These are phyloP conservation scores for Primulina tabacum DNA, from an alignment of 257 asterid species.

Conservation along the genomic window DNA sequence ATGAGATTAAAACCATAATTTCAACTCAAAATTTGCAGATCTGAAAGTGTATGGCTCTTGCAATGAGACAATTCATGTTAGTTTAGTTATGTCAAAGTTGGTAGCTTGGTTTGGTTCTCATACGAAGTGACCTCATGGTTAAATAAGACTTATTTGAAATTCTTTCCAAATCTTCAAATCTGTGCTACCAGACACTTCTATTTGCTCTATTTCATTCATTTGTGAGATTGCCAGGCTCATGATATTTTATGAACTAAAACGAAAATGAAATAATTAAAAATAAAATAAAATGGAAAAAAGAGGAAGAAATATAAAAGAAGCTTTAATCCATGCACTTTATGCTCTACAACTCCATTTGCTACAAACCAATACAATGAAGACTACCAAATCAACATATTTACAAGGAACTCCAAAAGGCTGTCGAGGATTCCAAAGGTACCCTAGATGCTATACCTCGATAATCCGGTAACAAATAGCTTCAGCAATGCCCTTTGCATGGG, in stretches of 20 bases:
- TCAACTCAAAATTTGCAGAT: slow-evolving; percentile 3
- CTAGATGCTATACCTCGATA: slow-evolving; percentile 70
- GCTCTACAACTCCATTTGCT: slow-evolving; percentile 31
- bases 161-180: slow-evolving; percentile 11
- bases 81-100: slow-evolving; percentile 10
- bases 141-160: slow-evolving; percentile 9
- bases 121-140: slow-evolving; percentile 12
- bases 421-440: slow-evolving; percentile 36
- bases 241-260: slow-evolving; percentile 9
- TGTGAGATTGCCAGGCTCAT: slow-evolving; percentile 23
- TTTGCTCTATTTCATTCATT: slow-evolving; percentile 16
- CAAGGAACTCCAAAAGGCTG: slow-evolving; percentile 26
- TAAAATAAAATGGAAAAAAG: not conserved
- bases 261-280: not conserved
- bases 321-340: slow-evolving; percentile 26
- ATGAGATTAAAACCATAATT: slow-evolving; percentile 12
- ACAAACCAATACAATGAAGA: slow-evolving; percentile 33
- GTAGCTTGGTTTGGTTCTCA: slow-evolving; percentile 19
- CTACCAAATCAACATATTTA: slow-evolving; percentile 31
- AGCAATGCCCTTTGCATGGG: slow-evolving; percentile 72
- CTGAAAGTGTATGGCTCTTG: not conserved
- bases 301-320: not conserved
- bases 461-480: slow-evolving; percentile 83
- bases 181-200: slow-evolving; percentile 9
- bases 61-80: slow-evolving; percentile 5